Conservation (phyloP, 495 filamentous ascomycete species). For the Darksidea phi region DNA sequence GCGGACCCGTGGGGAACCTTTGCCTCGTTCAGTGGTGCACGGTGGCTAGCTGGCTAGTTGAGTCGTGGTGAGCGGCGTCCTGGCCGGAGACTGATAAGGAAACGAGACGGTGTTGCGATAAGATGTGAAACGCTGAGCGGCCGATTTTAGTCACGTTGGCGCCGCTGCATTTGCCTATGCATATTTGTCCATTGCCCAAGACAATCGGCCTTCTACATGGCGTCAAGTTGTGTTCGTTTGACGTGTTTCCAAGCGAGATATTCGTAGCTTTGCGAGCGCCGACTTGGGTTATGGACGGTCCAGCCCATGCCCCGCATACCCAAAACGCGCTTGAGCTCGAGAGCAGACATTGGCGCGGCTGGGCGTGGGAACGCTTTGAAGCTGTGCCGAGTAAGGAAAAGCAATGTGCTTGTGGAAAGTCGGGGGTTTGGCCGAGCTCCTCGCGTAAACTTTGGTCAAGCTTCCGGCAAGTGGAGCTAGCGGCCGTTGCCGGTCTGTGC, state of each 20-base stretch:
- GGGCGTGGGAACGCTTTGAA: slow-evolving; percentile 14
- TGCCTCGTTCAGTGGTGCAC: neutral
- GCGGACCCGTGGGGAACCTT: slow-evolving; percentile 13
- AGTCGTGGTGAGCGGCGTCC: slow-evolving; percentile 18
- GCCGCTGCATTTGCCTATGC: too few species aligned
- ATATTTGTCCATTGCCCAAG: too few species aligned
- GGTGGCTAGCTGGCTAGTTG: slow-evolving; percentile 1
- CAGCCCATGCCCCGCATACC: slow-evolving; percentile 2
- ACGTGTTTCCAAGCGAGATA: neutral
- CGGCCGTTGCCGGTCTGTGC: neutral
- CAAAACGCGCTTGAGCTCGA: neutral
- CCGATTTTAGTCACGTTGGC: slow-evolving; percentile 29
- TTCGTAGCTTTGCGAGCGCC: slow-evolving; percentile 22
- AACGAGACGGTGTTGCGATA: slow-evolving; percentile 21
- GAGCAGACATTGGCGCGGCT: neutral
- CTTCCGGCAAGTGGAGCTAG: neutral
- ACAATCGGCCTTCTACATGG: too few species aligned
- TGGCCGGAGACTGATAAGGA: slow-evolving; percentile 27
- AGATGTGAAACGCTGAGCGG: slow-evolving; percentile 27
- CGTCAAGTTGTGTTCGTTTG: too few species aligned
- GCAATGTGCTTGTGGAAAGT: slow-evolving; percentile 8
- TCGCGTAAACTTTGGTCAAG: slow-evolving; percentile 21
- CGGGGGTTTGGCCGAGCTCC: slow-evolving; percentile 23
- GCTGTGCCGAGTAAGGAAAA: slow-evolving; percentile 10
- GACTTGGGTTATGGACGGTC: slow-evolving; percentile 1